Evolutionary conservation across 2,329 filamentous ascomycete species (phyloP), one percentile per base, ranked within the genome.

Genomic region (Cordyceps tenuipes): DNA sequence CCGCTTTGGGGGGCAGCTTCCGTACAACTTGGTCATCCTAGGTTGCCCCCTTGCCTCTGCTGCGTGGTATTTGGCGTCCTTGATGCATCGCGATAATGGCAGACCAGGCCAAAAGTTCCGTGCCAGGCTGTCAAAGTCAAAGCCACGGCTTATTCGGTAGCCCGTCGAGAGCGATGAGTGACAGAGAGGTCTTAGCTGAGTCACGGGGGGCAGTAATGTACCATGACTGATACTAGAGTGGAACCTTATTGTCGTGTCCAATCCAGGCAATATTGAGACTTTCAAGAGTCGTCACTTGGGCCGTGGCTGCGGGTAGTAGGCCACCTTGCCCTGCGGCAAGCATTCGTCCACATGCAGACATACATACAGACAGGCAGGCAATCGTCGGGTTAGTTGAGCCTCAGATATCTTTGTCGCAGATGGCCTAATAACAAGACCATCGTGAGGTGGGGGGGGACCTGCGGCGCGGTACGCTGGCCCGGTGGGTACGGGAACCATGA

Each of bases 401-500:
- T 31, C 55, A 57, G 2, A 19, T 36, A 31, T 49, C 21, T 34
- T 43, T 49, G 55, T 34, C 21, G 31, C 12, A 36, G 31, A 57
- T 57, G 50, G 29, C 29, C 29, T 36, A 36, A 9, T 36, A 36
- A 50, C 19, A 57, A 17, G 23, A 57, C 50, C 36, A 57, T 57
- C 55, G 46, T 57, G 46, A 57, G 36, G 55, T 57, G 55, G 55
- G 55, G 46, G n/a, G n/a, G n/a, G n/a, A n/a, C 46, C 21, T 31
- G 34, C 54, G 31, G 29, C 13, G 41, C 41, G 41, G 13, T 8
- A 4, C 41, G 41, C 15, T 46, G 39, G 36, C 15, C 26, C 29
- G 17, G 46, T 49, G 55, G 55, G 36, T 57, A 50, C 55, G 46
- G 55, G 34, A 57, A 57, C 55, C 46, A 57, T 57, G 46, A 36